Evolutionary conservation across 2,329 filamentous ascomycete species (phyloP), one percentile per base, ranked within the genome.

Genomic region (Microcyclosporella mali): DNA sequence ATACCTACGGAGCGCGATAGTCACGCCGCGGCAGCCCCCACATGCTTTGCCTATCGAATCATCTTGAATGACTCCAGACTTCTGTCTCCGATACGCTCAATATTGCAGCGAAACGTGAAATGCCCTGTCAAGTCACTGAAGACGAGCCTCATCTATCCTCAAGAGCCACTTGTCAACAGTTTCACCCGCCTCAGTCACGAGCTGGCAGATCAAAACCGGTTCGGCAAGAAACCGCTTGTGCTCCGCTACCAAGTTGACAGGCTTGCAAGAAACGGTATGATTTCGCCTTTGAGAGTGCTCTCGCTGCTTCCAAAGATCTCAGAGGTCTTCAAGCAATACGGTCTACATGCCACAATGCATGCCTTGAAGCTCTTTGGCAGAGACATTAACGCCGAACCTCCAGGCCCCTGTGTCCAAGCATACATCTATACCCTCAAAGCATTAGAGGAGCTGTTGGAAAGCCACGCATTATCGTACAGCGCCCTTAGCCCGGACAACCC

Each of bases 211-310:
- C 63, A 12, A 0, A 32, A 33, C 2, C 38, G 52, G 1, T 59
- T 60, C 34, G 41, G 60, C 17, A 40, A 49, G 1, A 52, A 78
- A 43, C 65, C 75, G 4, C 85, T 80, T 49, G 58, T 64, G 0
- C 56, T 81, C 1, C 67, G 77, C 4, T 84, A 79, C 53, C 81
- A 85, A 51, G 65, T 85, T 4, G 74, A 83, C 38, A 73, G 72
- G 12, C 63, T 89, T 4, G 77, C 80, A 0, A 70, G 73, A 53
- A 84, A 84, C 51, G 78, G 76, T 16, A 78, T 75, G 41, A 67
- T 88, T 1, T 67, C 77, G 10, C 82, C 84, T 0, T 52, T 56
- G 0, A 74, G 66, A 1, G 75, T 79, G 0, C 35, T 67, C 0
- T 47, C 57, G 1, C 56, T 86, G 4, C 59, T 79, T 1, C 56